Evolutionary conservation across 192 early-diverging fungal species (phyloP), one percentile per base, ranked within the genome.

Genomic region (Rhizophagus sp.): DNA sequence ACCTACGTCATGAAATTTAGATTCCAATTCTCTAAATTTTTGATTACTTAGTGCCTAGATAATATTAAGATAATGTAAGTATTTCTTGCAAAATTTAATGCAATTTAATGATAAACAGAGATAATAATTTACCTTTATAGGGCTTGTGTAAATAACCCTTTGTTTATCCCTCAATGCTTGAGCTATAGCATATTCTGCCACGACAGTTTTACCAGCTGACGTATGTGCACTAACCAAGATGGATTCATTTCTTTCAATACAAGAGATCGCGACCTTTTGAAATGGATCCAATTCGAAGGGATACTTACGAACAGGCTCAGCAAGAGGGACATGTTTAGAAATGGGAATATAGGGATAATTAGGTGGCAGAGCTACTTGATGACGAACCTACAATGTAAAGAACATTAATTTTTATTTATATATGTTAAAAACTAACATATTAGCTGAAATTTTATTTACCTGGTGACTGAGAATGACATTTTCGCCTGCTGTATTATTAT

Each of bases 131-230:
- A 93, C 92, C 87, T 99, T 99, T 88, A 99, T 99, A 10, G 97
- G 97, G 81, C 90, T 93, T 36, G 97, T 99, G 77, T 99, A 99
- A 79, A 99, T 97, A 39, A 97, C 97, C n/a, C 96, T 88, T 86
- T 97, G 96, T 85, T 97, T 97, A 76, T 93, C 85, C 39, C 88
- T 89, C 83, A 98, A 82, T 79, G 91, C 89, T 66, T 94, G 93
- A 0, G 97, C 97, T 82, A 99, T 99, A 0, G 97, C 97, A 84
- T 98, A 99, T 83, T 98, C 97, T n/a, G 96, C 96, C 44, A 99
- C 96, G 7, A 99, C 97, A 0, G 97, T 98, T 82, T 98, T 99
- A 73, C 97, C 97, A n/a, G 97, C 97, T 57, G 93, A 95, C 1
- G 97, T 99, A 74, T 98, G 97, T 2, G 97, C 97, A 64, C 94